Evolutionary conservation across 2,329 filamentous ascomycete species (phyloP).

Genomic region (Cordyceps tenuipes): DNA sequence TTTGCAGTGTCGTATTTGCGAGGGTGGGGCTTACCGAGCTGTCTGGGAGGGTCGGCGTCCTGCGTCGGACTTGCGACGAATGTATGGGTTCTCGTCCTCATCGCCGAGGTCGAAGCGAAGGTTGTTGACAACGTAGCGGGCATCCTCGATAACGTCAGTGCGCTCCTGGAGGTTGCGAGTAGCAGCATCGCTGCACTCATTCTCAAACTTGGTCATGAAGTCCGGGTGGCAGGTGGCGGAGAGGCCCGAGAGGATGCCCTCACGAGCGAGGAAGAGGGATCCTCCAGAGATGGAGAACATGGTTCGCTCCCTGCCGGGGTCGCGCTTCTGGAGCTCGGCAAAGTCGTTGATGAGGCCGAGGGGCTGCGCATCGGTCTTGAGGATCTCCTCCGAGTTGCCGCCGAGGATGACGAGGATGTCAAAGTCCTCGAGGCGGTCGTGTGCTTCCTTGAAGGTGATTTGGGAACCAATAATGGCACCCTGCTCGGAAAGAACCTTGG

Average conservation of each 20-base stretch:
- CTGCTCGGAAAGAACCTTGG: constrained; percentile 49
- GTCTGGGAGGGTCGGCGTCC: constrained; percentile 49
- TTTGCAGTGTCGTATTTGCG: constrained; percentile 4
- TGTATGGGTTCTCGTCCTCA: constrained; percentile 75
- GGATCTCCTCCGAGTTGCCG: constrained; percentile 54
- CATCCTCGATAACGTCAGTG: constrained; percentile 73
- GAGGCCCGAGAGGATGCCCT: constrained; percentile 69
- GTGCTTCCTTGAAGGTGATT: constrained; percentile 70
- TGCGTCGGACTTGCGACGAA: constrained; percentile 64
- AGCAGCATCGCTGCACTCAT: constrained; percentile 65
- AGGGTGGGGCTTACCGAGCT: constrained; percentile 42
- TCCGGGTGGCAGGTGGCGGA: constrained; percentile 78
- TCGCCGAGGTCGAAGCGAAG: constrained; percentile 77
- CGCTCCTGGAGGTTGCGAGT: constrained; percentile 63
- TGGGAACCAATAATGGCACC: constrained; percentile 65
- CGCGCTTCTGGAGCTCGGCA: constrained; percentile 70
- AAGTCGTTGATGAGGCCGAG: constrained; percentile 67
- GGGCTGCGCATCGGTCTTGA: constrained; percentile 62
- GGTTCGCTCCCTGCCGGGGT: constrained; percentile 72
- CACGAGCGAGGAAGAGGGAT: constrained; percentile 65
- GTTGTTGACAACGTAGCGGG: constrained; percentile 84
- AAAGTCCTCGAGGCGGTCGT: constrained; percentile 64
- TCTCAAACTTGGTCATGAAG: constrained; percentile 72
- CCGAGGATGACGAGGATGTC: constrained; percentile 74
- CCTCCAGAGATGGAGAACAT: constrained; percentile 75